Evolutionary conservation across 2,329 filamentous ascomycete species (phyloP), one percentile per base, ranked within the genome.

Genomic region (Penicillium olsonii): DNA sequence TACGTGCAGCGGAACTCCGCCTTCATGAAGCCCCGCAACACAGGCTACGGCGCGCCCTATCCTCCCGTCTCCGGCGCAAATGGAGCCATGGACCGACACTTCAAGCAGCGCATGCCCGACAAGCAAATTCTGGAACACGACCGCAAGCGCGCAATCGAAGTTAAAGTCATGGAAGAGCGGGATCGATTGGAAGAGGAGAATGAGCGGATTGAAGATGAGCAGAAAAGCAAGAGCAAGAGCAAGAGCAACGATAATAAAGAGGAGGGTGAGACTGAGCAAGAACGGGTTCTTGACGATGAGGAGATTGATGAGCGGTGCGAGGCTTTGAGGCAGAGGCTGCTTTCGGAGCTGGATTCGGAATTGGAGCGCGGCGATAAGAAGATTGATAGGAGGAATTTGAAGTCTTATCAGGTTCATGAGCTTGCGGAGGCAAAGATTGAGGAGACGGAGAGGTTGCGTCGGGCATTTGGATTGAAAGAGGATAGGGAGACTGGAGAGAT

Each of bases 1-100:
- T 97, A 97, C 70, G 92, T 99, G 48, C 92, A 97, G 75, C 90
- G 91, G 72, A 99, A 97, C 76, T 84, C 91, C 29, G 94, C 94
- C 15, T 86, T 92, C 68, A 84, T 96, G 62, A 85, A 82, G 67
- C 91, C 89, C 24, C 91, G 92, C 74, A 90, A 95, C 75, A 54
- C 66, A 20, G 72, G 70, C 41, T 82, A 84, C 63, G 81, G 78
- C 51, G 85, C 85, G 15, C 92, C 91, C 0, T 96, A 95, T 72
- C 83, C 85, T 17, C 66, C 69, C 2, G 50, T 65, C 2, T 58
- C 63, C 4, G 63, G 60, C 4, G 59, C 61, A 3, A 65, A 64
- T 26, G 70, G 88, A 65, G 76, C 83, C 56, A 83, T 51, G 2
- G 58, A 56, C 12, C 54, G 88, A 62, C 78, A 76, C 50, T 78